Evolutionary conservation across 208 protist species (phyloP), one percentile per base, ranked within the genome.

Genomic region (Trypanosoma rangeli): DNA sequence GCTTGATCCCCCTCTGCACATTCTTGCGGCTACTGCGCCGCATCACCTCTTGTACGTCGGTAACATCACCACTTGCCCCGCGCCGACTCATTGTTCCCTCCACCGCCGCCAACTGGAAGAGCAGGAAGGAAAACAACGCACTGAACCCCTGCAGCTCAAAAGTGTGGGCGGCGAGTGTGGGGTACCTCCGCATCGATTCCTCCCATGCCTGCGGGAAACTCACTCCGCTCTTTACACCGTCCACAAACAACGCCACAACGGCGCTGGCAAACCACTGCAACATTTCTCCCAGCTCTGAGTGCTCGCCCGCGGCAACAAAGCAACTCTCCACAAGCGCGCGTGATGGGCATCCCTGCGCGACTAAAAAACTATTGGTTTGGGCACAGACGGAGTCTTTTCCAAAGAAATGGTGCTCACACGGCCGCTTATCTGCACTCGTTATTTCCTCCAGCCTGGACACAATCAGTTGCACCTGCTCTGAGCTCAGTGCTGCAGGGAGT

Each of bases 91-190:
- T 16, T 1, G 61, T 35, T 39, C 22, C 46, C 58, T 85, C 78
- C 24, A 75, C 69, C 9, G 78, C 63, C 1, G 85, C 88, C 5
- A 89, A 69, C 39, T 80, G 79, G 49, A 49, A 75, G 61, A 84
- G 83, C 0, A 94, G 20, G 64, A 74, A 91, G 9, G 77, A 79
- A 56, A 87, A 90, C 26, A 94, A 82, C 53, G 76, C 65, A 56
- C 85, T 70, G 50, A 94, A 87, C 15, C 88, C 88, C 46, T 94
- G 88, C 55, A 94, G 75, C 68, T 94, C 88, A 52, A 86, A 94
- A 16, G 79, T 70, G 52, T 84, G 75, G 8, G 78, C 52, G 26
- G 64, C 67, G 0, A 86, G 67, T 24, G 63, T 61, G 1, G 73
- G 49, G 4, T 71, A 61, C 28, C 70, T 64, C 4, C 50, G 58